These are phyloP conservation scores for Diaporthe velutina DNA, from an alignment of 2,329 filamentous ascomycete genomes.

Conservation along the genomic window DNA sequence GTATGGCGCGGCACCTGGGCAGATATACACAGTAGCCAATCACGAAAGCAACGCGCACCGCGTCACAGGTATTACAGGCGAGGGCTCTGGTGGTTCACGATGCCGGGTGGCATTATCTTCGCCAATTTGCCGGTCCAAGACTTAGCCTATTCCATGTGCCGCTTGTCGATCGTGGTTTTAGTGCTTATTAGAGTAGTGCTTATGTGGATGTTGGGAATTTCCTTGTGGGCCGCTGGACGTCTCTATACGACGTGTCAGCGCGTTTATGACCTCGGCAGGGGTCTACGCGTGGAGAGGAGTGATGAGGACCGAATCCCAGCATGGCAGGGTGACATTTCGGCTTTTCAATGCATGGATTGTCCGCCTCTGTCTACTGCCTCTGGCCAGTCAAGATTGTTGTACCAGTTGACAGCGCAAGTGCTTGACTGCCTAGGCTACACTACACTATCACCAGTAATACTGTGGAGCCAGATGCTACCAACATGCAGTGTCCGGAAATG, in stretches of 20 bases:
- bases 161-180: background rate
- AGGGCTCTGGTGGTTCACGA: no score
- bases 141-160: background rate
- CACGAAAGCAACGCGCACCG: no score
- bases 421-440: background rate
- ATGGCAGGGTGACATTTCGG: background rate
- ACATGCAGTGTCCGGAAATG: background rate
- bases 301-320: background rate
- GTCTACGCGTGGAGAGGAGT: background rate
- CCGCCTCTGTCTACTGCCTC: background rate
- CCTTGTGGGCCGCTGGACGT: background rate
- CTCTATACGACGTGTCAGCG: background rate
- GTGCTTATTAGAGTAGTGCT: conserved; percentile 1
- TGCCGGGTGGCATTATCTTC: background rate
- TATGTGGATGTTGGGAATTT: background rate
- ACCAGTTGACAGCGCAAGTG: background rate
- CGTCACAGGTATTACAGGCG: no score
- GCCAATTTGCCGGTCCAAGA: background rate
- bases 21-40: no score
- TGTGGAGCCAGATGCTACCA: background rate
- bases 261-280: background rate
- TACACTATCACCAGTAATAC: background rate
- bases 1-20: no score
- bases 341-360: background rate
- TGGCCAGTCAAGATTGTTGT: background rate